phyloP scores from a whole-genome alignment of 2,329 filamentous ascomycete genomes.

The Paecilomyces variotii region DNA sequence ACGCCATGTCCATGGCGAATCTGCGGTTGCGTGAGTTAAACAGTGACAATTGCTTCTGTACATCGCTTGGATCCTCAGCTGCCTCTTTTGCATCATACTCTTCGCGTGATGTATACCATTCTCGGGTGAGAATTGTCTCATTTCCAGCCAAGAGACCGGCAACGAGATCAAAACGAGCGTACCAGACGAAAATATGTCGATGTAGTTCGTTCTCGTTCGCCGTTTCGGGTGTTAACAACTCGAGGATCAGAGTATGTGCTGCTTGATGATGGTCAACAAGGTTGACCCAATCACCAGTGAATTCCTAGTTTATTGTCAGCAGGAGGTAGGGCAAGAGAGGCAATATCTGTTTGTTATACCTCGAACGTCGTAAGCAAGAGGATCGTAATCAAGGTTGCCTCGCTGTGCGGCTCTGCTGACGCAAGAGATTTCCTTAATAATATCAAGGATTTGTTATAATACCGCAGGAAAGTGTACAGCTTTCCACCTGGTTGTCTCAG shows the following conservation, averaged over 20 bases:
- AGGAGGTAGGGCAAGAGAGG: slow-evolving; percentile 1
- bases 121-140: slow-evolving; percentile 61
- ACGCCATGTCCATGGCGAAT: slow-evolving; percentile 71
- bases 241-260: slow-evolving; percentile 70
- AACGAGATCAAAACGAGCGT: slow-evolving; percentile 78
- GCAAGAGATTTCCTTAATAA: slow-evolving; percentile 65
- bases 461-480: slow-evolving; percentile 74
- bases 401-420: slow-evolving; percentile 60
- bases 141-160: slow-evolving; percentile 75
- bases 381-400: slow-evolving; percentile 75
- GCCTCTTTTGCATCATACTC: slow-evolving; percentile 56
- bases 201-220: slow-evolving; percentile 63
- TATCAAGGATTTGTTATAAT: slow-evolving; percentile 82
- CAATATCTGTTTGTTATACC: slow-evolving; percentile 43
- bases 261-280: slow-evolving; percentile 88
- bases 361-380: slow-evolving; percentile 90
- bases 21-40: slow-evolving; percentile 60
- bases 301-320: slow-evolving; percentile 55
- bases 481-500: slow-evolving; percentile 62
- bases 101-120: slow-evolving; percentile 66
- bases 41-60: slow-evolving; percentile 60
- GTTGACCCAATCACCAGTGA: slow-evolving; percentile 91
- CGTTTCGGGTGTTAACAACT: slow-evolving; percentile 68
- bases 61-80: slow-evolving; percentile 51
- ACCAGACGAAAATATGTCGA: slow-evolving; percentile 77